Conservation (phyloP, 805 yeast species). For the Helenozyma rhizophorensis region DNA sequence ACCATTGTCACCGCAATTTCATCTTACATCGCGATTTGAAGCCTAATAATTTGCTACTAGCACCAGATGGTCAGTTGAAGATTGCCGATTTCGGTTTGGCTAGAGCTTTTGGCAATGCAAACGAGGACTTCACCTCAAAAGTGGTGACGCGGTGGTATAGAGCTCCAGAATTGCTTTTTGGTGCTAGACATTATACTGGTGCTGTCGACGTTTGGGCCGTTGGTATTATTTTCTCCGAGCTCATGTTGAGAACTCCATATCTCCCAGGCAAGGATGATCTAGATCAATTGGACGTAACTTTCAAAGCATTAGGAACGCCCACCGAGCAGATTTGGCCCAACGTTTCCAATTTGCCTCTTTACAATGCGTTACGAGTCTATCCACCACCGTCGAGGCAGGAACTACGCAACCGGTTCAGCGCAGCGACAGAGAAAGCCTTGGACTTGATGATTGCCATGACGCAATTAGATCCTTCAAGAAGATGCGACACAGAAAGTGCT, state of each 20-base stretch:
- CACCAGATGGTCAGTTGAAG: slow-evolving; percentile 84
- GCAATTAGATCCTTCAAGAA: slow-evolving; percentile 68
- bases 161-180: slow-evolving; percentile 58
- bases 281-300: slow-evolving; percentile 90
- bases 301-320: slow-evolving; percentile 94
- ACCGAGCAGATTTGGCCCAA: slow-evolving; percentile 91
- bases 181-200: slow-evolving; percentile 41
- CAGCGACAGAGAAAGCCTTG: slow-evolving; percentile 83
- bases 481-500: slow-evolving; percentile 64
- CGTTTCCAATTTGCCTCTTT: slow-evolving; percentile 72
- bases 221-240: slow-evolving; percentile 80
- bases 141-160: slow-evolving; percentile 98
- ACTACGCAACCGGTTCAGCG: slow-evolving; percentile 76
- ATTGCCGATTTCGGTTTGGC: slow-evolving; percentile 98
- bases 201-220: slow-evolving; percentile 45
- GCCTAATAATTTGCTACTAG: slow-evolving; percentile 83
- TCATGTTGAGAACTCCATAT: slow-evolving; percentile 93
- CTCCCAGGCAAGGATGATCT: slow-evolving; percentile 87
- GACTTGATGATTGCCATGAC: slow-evolving; percentile 72
- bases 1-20: slow-evolving; percentile 90
- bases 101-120: slow-evolving; percentile 68
- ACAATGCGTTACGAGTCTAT: slow-evolving; percentile 66
- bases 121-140: slow-evolving; percentile 78
- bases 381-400: slow-evolving; percentile 83
- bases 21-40: slow-evolving; percentile 90